These are phyloP conservation scores for Penicillium cosmopolitanum DNA, from an alignment of 495 filamentous ascomycete genomes.

Conservation along the genomic window DNA sequence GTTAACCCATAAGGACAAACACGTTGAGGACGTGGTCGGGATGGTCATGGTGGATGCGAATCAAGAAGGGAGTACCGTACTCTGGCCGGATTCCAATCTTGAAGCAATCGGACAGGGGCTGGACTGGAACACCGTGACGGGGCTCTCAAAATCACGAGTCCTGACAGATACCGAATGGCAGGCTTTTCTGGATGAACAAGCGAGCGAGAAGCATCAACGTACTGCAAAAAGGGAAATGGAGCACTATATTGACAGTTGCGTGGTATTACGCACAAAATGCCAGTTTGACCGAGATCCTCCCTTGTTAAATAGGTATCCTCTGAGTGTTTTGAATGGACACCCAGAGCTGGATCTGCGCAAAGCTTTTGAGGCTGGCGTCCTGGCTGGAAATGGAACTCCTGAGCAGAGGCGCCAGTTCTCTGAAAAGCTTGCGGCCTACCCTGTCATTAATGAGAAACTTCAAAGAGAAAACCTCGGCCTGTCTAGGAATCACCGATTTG, in stretches of 20 bases:
- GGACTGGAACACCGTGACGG: slow-evolving; percentile 8
- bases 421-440: slow-evolving; percentile 4
- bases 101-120: slow-evolving; percentile 5
- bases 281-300: slow-evolving; percentile 10
- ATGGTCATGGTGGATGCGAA: slow-evolving; percentile 34
- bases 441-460: not conserved
- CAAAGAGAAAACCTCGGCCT: slow-evolving; percentile 7
- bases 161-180: slow-evolving; percentile 12
- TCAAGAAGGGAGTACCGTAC: slow-evolving; percentile 20
- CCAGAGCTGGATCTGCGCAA: slow-evolving; percentile 8
- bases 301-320: not conserved
- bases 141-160: slow-evolving; percentile 1
- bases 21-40: slow-evolving; percentile 13
- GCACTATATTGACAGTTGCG: slow-evolving; percentile 12
- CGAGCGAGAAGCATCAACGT: slow-evolving; percentile 3
- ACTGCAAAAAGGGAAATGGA: slow-evolving; percentile 8
- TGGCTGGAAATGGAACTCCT: slow-evolving; percentile 6
- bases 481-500: slow-evolving; percentile 4
- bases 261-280: slow-evolving; percentile 6
- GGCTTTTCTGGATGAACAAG: slow-evolving; percentile 10
- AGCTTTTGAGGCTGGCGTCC: slow-evolving; percentile 1
- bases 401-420: slow-evolving; percentile 3
- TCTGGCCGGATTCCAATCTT: slow-evolving; percentile 11
- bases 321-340: slow-evolving; percentile 9
- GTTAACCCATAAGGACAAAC: slow-evolving; percentile 1